These are phyloP conservation scores for Eucommia ulmoides DNA, from an alignment of 257 asterid species.

Conservation along the genomic window DNA sequence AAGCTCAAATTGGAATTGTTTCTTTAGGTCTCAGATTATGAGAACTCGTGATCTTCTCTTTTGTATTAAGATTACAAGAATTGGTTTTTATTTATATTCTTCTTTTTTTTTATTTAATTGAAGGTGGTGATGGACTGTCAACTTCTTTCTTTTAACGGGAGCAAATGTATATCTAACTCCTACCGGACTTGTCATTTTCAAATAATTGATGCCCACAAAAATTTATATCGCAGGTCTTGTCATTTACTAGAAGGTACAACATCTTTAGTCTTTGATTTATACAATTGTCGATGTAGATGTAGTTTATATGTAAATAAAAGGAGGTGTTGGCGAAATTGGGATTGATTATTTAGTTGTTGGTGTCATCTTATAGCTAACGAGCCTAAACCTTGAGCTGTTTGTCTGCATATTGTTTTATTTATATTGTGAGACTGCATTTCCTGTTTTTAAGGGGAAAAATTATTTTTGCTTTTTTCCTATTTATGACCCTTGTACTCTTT, in stretches of 20 bases:
- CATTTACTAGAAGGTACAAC: slow-evolving; percentile 28
- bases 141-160: slow-evolving; percentile 35
- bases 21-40: no score
- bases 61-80: background rate
- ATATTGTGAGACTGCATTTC: no score
- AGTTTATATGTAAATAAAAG: background rate
- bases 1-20: no score
- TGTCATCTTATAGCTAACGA: background rate
- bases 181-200: slow-evolving; percentile 13
- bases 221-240: slow-evolving; percentile 10
- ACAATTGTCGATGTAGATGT: no score
- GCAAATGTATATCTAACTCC: slow-evolving; percentile 15
- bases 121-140: slow-evolving; percentile 54
- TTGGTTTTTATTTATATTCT: background rate
- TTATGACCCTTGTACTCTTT: no score
- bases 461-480: no score
- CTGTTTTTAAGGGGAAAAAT: no score
- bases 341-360: background rate
- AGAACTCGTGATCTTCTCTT: background rate
- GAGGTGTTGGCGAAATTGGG: background rate
- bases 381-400: no score
- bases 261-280: background rate
- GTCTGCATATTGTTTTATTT: no score
- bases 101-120: background rate
- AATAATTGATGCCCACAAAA: slow-evolving; percentile 14